Percentiles rank a stretch among this genome's conserved stretches.
Evolutionary conservation across 768 basidiomycete species (phyloP).

Genomic region (Hygrocybe punicea): DNA sequence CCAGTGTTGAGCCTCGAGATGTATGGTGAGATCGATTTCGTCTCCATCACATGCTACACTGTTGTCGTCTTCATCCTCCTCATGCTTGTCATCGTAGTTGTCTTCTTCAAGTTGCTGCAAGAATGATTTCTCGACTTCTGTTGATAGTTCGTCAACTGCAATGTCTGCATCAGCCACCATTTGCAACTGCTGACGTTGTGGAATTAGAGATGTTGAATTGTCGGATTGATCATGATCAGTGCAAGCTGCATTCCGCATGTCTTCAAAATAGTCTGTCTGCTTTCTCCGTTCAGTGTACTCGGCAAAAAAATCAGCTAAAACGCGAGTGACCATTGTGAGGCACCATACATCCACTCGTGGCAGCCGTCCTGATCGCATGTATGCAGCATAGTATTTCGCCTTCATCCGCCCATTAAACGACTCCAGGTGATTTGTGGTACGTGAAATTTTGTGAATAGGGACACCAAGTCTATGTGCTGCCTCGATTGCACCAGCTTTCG

Average conservation of each 20-base stretch:
- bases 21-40: no score
- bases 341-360: conserved; percentile 16
- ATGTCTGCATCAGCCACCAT: not conserved
- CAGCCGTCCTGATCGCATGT: conserved; percentile 18
- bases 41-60: not conserved
- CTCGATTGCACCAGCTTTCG: conserved; percentile 14
- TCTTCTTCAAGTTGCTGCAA: not conserved
- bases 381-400: conserved; percentile 22
- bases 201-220: no score
- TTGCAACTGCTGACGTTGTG: no score
- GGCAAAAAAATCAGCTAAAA: conserved; percentile 22
- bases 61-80: not conserved
- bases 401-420: conserved; percentile 35
- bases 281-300: conserved; percentile 1
- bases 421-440: conserved; percentile 37
- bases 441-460: conserved; percentile 19
- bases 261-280: not conserved
- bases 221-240: not conserved
- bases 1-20: no score
- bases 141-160: not conserved
- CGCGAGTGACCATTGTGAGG: conserved; percentile 15
- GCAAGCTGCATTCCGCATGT: not conserved
- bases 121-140: not conserved
- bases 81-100: not conserved
- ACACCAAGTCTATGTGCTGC: conserved; percentile 18